Conservation (phyloP, 306 rosid species). For the Rubus parviflorus region DNA sequence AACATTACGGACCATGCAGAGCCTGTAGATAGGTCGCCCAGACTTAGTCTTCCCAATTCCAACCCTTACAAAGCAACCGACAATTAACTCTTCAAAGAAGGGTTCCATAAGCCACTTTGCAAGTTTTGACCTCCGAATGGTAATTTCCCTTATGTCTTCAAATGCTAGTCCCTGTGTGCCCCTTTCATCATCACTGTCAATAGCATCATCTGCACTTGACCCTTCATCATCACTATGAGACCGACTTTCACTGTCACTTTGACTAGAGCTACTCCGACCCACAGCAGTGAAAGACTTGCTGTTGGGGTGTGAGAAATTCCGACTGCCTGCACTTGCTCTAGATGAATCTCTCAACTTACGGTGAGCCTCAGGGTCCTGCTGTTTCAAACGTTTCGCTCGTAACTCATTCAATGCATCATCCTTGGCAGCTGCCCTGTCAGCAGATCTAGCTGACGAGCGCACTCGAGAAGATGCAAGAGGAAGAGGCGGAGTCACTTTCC, state of each 20-base stretch:
- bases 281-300: constrained; percentile 52
- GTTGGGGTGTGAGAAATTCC: constrained; percentile 51
- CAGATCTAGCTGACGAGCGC: constrained; percentile 73
- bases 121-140: constrained; percentile 80
- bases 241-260: constrained; percentile 80
- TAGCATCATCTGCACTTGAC: constrained; percentile 64
- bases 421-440: constrained; percentile 83
- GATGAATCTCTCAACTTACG: constrained; percentile 56
- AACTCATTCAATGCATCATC: constrained; percentile 89
- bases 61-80: constrained; percentile 95
- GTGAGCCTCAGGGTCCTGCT: constrained; percentile 75
- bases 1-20: constrained; percentile 86
- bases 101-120: constrained; percentile 95
- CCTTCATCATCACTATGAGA: constrained; percentile 77
- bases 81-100: constrained; percentile 90
- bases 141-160: constrained; percentile 79
- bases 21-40: constrained; percentile 77
- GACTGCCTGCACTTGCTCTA: constrained; percentile 47
- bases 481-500: constrained; percentile 61
- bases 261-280: constrained; percentile 68
- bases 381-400: constrained; percentile 90
- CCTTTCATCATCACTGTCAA: constrained; percentile 83
- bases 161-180: constrained; percentile 52
- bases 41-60: constrained; percentile 88
- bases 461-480: constrained; percentile 65